Conservation (phyloP, 2,329 filamentous ascomycete species). For the Leptographium galeiforme region DNA sequence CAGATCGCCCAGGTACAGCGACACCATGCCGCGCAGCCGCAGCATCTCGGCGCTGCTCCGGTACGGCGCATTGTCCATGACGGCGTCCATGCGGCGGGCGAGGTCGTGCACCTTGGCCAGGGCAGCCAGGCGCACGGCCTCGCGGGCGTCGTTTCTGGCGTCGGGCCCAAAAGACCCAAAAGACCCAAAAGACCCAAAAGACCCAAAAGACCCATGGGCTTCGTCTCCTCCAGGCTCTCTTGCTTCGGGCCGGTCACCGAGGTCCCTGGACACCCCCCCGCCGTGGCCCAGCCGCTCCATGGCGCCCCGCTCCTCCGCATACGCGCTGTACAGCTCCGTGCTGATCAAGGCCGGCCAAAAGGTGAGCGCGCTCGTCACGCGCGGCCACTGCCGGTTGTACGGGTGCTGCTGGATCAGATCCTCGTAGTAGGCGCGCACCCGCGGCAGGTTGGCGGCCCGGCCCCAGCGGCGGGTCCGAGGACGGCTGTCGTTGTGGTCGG, state of each 20-base stretch:
- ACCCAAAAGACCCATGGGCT: no score
- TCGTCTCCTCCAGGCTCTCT: no score
- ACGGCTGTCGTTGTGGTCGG: neutral
- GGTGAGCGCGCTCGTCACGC: conserved; percentile 50
- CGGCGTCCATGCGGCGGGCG: conserved; percentile 53
- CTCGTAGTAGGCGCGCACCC: conserved; percentile 54
- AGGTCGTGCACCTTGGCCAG: conserved; percentile 48
- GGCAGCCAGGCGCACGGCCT: conserved; percentile 34
- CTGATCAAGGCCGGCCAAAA: conserved; percentile 75
- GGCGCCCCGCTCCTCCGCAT: conserved; percentile 41
- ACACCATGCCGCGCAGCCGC: conserved; percentile 58
- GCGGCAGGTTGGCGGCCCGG: conserved; percentile 28
- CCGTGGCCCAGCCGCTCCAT: conserved; percentile 23
- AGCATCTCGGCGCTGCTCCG: conserved; percentile 54
- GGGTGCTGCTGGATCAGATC: conserved; percentile 65
- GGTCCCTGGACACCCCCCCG: no score
- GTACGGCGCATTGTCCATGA: conserved; percentile 58
- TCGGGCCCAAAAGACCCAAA: no score
- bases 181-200: no score
- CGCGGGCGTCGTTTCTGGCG: conserved; percentile 17
- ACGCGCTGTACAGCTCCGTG: conserved; percentile 65
- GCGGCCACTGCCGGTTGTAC: conserved; percentile 46
- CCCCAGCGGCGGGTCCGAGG: conserved; percentile 23
- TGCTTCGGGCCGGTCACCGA: conserved; percentile 11
- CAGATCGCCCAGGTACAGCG: conserved; percentile 64